A percentile compares a stretch with the other conserved stretches of the same genome.
Conservation (phyloP, 2,329 filamentous ascomycete genomes). For the Aspergillus felis region DNA sequence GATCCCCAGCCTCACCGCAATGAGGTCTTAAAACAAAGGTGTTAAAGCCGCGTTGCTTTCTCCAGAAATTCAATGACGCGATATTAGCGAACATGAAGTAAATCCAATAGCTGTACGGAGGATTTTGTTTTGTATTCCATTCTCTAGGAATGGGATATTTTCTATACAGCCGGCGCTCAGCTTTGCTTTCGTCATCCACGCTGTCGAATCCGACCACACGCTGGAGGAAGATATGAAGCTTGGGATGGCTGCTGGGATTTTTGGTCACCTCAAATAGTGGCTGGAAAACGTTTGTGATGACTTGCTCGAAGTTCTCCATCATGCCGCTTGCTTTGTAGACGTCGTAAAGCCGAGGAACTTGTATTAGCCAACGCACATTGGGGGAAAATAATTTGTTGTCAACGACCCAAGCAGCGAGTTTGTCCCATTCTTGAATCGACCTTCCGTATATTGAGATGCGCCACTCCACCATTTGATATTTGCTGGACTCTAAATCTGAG, state of each 20-base stretch:
- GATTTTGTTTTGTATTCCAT: constrained; percentile 92
- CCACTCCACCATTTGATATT: constrained; percentile 99
- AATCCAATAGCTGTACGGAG: constrained; percentile 98
- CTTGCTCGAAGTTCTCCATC: constrained; percentile 85
- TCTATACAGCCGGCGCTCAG: constrained; percentile 86
- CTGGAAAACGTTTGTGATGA: constrained; percentile 86
- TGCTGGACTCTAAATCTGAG: constrained; percentile 93
- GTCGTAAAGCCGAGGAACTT: constrained; percentile 90
- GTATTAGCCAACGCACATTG: constrained; percentile 95
- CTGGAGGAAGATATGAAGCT: constrained; percentile 91
- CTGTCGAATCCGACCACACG: constrained; percentile 95
- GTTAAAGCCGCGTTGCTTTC: constrained; percentile 88
- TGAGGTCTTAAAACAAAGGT: constrained; percentile 91
- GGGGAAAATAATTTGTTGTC: constrained; percentile 98
- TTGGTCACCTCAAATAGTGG: constrained; percentile 93
- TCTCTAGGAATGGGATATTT: constrained; percentile 89
- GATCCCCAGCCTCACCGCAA: constrained; percentile 94
- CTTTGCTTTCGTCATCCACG: constrained; percentile 97
- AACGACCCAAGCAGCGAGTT: constrained; percentile 92
- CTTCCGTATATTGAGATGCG: constrained; percentile 96
- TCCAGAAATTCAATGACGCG: constrained; percentile 84
- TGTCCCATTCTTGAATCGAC: constrained; percentile 93
- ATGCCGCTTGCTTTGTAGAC: constrained; percentile 87
- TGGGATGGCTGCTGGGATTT: constrained; percentile 79
- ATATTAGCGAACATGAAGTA: constrained; percentile 97